Conservation (phyloP, 148 eudicot species). For the Chenopodium berlandieri region DNA sequence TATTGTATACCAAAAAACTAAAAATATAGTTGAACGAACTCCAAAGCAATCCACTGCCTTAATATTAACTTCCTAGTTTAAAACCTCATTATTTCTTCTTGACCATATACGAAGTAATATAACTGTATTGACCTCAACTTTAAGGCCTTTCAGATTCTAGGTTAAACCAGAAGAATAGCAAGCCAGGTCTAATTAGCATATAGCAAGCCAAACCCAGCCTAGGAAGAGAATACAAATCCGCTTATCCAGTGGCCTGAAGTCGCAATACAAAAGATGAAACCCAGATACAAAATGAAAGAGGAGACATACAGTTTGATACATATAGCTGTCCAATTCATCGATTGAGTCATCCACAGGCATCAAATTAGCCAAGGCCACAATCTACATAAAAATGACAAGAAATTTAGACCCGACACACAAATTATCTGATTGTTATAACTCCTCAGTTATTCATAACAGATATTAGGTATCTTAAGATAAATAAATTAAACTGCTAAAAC, state of each 20-base stretch:
- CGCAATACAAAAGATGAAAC: background rate
- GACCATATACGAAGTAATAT: background rate
- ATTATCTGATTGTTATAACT: background rate
- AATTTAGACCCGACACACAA: background rate
- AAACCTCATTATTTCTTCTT: too few species aligned
- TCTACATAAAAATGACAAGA: constrained; percentile 32
- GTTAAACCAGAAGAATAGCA: too few species aligned
- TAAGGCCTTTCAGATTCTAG: background rate
- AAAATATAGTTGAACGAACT: background rate
- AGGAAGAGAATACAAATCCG: background rate
- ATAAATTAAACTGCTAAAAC: background rate
- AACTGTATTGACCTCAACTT: background rate
- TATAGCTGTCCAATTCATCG: constrained; percentile 97
- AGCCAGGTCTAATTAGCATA: background rate
- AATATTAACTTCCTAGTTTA: background rate
- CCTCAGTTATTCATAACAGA: background rate
- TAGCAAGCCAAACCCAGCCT: background rate
- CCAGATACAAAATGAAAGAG: background rate
- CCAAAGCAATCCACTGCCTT: background rate
- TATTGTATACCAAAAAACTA: background rate
- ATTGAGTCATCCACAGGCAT: constrained; percentile 81
- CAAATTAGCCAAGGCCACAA: constrained; percentile 96
- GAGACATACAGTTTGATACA: constrained; percentile 90
- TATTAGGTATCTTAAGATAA: background rate
- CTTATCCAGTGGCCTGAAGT: background rate